Base-by-base conservation (phyloP, 179 eudicot genomes). In the Silene coronaria region DNA sequence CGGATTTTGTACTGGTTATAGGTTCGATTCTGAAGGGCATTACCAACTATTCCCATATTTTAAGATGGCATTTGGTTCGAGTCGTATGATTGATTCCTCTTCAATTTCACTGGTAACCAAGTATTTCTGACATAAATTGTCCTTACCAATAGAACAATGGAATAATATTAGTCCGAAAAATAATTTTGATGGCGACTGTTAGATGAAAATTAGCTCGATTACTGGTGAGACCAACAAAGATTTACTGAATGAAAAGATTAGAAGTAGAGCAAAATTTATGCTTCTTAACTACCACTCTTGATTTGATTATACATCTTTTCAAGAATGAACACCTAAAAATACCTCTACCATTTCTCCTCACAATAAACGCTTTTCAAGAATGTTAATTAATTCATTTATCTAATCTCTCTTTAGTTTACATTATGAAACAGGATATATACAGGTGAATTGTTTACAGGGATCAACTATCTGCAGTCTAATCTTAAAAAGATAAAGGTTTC, bases 211-310 rank as follows among this genome's bases (percentile, higher is more conserved):
- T 57, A 26, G 75, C 23, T 72, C n/a, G 24, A 71, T 14, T 48
- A 17, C 38, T 38, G 16, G 62, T 1, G 3, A 27, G 14, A 51
- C 53, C 62, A 28, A 19, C 51, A 76, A 76, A 72, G 34, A 65
- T 58, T 58, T 48, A 67, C 30, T 60, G 38, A 13, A 66, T 72
- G 17, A n/a, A 67, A 71, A 72, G n/a, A 79, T 42, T 34, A 79
- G 30, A 27, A 72, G 24, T 21, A 60, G 16, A 76, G 73, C 72
- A 72, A 60, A 60, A 36, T 24, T 46, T 42, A 30, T 79, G 82
- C 78, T 69, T 62, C 55, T 76, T 67, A 82, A 72, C 85, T 68
- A 82, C 85, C 62, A 82, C 79, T 71, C 11, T 10, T 32, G 16
- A 23, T 60, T 72, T 48, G 69, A 79, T 78, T 75, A 75, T 19